Conservation (phyloP, 352 stramenopile species). For the Phytophthora rubi region DNA sequence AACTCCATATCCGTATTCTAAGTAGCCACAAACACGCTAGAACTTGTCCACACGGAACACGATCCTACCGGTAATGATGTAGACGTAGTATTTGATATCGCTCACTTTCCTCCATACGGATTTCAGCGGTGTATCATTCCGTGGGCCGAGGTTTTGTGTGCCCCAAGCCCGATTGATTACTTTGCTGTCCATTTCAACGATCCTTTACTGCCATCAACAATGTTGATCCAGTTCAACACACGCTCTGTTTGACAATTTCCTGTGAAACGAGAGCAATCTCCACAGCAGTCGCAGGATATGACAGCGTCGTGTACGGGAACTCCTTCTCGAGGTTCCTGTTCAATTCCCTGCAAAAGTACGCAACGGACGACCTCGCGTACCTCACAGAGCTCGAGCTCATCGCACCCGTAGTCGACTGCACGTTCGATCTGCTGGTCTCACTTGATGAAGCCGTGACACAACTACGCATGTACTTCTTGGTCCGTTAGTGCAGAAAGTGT, state of each 20-base stretch:
- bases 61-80: too few relatives aligned
- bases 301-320: conserved; percentile 29
- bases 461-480: conserved; percentile 38
- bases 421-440: conserved; percentile 19
- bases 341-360: conserved; percentile 21
- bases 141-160: background rate
- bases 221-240: too few relatives aligned
- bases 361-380: conserved; percentile 31
- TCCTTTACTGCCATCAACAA: background rate
- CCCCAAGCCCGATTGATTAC: background rate
- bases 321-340: conserved; percentile 36
- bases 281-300: conserved; percentile 5
- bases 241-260: background rate
- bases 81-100: too few relatives aligned
- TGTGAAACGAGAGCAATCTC: background rate
- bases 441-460: conserved; percentile 21
- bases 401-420: conserved; percentile 31
- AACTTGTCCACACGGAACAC: too few relatives aligned
- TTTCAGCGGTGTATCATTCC: background rate
- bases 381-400: conserved; percentile 33
- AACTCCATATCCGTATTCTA: too few relatives aligned
- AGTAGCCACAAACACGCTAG: too few relatives aligned
- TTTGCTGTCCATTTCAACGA: background rate
- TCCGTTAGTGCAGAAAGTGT: conserved; percentile 4
- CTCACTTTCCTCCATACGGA: background rate